Percentiles rank a stretch among this genome's conserved stretches.
These are phyloP conservation scores for Tylopilus cervinicoccineus DNA, from an alignment of 768 basidiomycete species.

Conservation along the genomic window DNA sequence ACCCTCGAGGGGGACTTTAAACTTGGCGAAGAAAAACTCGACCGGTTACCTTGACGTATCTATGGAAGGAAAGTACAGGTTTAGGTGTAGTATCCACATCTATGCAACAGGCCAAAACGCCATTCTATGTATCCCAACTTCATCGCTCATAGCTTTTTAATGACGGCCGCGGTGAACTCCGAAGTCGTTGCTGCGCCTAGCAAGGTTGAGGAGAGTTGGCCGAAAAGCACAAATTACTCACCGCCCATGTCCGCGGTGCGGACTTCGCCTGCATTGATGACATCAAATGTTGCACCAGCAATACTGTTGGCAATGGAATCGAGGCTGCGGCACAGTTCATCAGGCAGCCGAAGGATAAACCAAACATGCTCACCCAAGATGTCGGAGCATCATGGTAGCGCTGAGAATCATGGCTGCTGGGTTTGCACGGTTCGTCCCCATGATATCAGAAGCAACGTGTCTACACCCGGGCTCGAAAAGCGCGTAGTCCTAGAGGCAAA, in stretches of 20 bases:
- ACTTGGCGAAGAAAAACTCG: constrained; percentile 44
- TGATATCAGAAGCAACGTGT: constrained; percentile 92
- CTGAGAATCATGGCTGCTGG: constrained; percentile 97
- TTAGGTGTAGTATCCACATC: constrained; percentile 17
- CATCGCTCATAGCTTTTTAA: constrained; percentile 60
- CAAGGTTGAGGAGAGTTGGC: constrained; percentile 7
- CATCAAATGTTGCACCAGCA: constrained; percentile 87
- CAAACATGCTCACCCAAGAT: constrained; percentile 68
- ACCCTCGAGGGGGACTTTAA: constrained; percentile 43
- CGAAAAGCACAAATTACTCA: constrained; percentile 35
- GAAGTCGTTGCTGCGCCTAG: constrained; percentile 85
- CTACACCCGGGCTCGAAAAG: constrained; percentile 99
- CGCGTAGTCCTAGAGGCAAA: constrained; percentile 72
- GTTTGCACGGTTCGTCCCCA: constrained; percentile 94
- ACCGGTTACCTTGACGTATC: constrained; percentile 6
- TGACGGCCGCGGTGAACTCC: constrained; percentile 91
- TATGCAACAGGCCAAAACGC: constrained; percentile 18
- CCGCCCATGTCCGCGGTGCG: constrained; percentile 96
- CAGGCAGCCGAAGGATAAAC: constrained; percentile 13
- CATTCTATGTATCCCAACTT: neutral
- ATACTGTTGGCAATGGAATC: constrained; percentile 93
- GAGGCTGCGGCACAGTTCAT: constrained; percentile 47
- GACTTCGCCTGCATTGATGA: constrained; percentile 84
- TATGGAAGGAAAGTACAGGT: constrained; percentile 17
- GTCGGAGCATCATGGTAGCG: constrained; percentile 96